Evolutionary conservation across 441 rosid species (phyloP), one percentile per base, ranked within the genome.

Genomic region (Eruca vesicaria): DNA sequence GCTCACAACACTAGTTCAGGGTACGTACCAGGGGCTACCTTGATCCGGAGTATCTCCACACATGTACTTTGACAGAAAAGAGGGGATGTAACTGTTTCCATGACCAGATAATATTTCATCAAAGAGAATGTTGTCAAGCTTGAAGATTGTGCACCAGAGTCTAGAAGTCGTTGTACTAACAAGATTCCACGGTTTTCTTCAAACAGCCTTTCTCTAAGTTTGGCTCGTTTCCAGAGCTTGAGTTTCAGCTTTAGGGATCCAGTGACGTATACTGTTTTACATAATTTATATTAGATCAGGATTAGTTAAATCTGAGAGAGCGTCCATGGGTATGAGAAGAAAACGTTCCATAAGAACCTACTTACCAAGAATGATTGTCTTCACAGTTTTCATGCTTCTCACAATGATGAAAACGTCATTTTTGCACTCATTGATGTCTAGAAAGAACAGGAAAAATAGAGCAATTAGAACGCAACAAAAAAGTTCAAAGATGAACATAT

Each of bases 241-340:
- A 23, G 26, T 23, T 23, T 23, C 26, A 23, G 26, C 26, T 23
- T 23, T 23, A 23, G 26, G 3, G 26, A 23, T 41, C 48, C 48
- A 12, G 48, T 41, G 48, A 41, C 6, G 15, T 41, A 12, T 41
- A 41, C 16, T 41, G 48, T 41, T 41, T 14, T 41, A 14, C 15
- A 41, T 15, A 41, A 41, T 41, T 41, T 12, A 4, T 41, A 41
- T 41, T 41, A n/a, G 15, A 41, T 1, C n/a, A 0, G 48, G 15
- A 12, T 12, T 41, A 41, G 16, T 41, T 41, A 41, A 81, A 48
- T 82, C 12, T 12, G 48, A 41, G 48, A 41, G 48, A 41, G 48
- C 2, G 48, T 41, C 15, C 48, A 41, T 41, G 15, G 48, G 12
- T 41, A 41, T 41, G 48, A 4, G 48, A 11, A 36, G 43, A 36